Conservation (phyloP, 306 rosid species). For the Prinsepia uniflora region DNA sequence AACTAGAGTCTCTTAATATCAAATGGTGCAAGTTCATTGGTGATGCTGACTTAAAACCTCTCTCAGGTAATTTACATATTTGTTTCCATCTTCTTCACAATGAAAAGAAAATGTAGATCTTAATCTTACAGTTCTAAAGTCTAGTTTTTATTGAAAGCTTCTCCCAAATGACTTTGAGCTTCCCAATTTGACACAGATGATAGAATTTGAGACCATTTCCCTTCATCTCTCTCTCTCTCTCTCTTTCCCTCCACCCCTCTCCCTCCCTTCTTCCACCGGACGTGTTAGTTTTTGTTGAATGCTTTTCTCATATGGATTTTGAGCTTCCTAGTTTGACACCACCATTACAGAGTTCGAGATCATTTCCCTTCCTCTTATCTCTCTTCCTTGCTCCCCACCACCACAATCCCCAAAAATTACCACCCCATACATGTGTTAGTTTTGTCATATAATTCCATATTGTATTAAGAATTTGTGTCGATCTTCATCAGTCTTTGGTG, state of each 20-base stretch:
- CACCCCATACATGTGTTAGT: neutral
- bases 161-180: neutral
- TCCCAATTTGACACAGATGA: neutral
- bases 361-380: neutral
- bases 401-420: too few relatives aligned
- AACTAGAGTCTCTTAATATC: slow-evolving; percentile 85
- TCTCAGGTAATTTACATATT: slow-evolving; percentile 55
- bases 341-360: neutral
- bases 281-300: neutral
- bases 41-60: slow-evolving; percentile 73
- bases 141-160: neutral
- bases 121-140: neutral
- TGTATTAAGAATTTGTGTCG: neutral
- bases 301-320: neutral
- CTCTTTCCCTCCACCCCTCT: neutral
- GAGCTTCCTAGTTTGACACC: neutral
- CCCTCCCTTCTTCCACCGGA: neutral
- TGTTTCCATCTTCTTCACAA: slow-evolving; percentile 13
- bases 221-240: too few relatives aligned
- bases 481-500: neutral
- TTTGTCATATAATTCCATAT: neutral
- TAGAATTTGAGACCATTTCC: too few relatives aligned
- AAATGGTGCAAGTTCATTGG: slow-evolving; percentile 93
- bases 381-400: neutral
- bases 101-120: neutral